These are phyloP conservation scores for Kazachstania taianensis DNA, from an alignment of 805 yeast genomes.

Conservation along the genomic window DNA sequence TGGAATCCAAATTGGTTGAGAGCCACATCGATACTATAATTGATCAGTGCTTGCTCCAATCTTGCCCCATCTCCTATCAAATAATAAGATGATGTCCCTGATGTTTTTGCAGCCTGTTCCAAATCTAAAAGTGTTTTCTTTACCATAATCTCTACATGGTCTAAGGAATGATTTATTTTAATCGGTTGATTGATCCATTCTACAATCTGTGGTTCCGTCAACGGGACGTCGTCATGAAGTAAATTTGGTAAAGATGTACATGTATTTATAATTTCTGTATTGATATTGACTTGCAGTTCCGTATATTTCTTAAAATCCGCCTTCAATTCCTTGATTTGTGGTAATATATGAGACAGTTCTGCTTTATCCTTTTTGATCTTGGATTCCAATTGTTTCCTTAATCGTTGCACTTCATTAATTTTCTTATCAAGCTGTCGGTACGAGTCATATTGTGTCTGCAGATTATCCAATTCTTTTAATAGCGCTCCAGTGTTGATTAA, in stretches of 20 bases:
- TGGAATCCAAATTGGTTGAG: slow-evolving; percentile 62
- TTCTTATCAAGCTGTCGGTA: slow-evolving; percentile 14
- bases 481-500: slow-evolving; percentile 17
- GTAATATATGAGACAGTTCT: not conserved
- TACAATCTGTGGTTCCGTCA: slow-evolving; percentile 35
- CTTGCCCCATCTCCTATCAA: slow-evolving; percentile 75
- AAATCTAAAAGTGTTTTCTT: slow-evolving; percentile 62
- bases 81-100: slow-evolving; percentile 83
- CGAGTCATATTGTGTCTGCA: slow-evolving; percentile 23
- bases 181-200: slow-evolving; percentile 37
- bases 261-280: slow-evolving; percentile 30
- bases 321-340: slow-evolving; percentile 19
- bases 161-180: slow-evolving; percentile 15
- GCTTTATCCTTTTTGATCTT: slow-evolving; percentile 15
- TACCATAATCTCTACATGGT: slow-evolving; percentile 62
- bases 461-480: slow-evolving; percentile 17
- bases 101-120: slow-evolving; percentile 55
- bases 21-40: slow-evolving; percentile 63
- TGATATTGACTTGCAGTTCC: slow-evolving; percentile 18
- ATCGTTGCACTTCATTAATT: slow-evolving; percentile 23
- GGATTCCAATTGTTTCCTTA: slow-evolving; percentile 24
- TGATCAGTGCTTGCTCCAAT: slow-evolving; percentile 81
- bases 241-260: slow-evolving; percentile 56
- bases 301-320: slow-evolving; percentile 16
- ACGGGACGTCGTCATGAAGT: slow-evolving; percentile 40